phyloP scores from a whole-genome alignment of 495 filamentous ascomycete species.

The Daldinia bambusicola region DNA sequence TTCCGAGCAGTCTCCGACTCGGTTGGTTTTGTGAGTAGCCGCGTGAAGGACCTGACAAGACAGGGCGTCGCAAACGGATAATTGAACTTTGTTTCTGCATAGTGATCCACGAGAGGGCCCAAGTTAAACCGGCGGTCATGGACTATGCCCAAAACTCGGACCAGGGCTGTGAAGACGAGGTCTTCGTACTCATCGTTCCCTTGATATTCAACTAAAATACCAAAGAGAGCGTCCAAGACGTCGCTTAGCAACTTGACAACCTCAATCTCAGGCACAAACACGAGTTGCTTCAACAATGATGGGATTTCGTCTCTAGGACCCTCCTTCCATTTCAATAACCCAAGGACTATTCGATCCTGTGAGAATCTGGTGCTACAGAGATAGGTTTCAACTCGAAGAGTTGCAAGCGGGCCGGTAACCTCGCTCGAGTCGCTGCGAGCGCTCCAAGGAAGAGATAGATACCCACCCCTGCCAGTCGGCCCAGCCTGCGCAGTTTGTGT shows the following conservation, averaged over 20 bases:
- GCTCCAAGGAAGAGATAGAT: slow-evolving; percentile 83
- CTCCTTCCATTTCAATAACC: slow-evolving; percentile 86
- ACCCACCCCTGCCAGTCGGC: slow-evolving; percentile 76
- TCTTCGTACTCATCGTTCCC: slow-evolving; percentile 93
- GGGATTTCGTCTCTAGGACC: slow-evolving; percentile 74
- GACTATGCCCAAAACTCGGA: slow-evolving; percentile 90
- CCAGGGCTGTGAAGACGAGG: slow-evolving; percentile 87
- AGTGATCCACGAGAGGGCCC: slow-evolving; percentile 87
- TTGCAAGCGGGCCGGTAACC: slow-evolving; percentile 78
- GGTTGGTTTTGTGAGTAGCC: slow-evolving; percentile 79
- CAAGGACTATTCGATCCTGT: slow-evolving; percentile 88
- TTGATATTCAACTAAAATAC: slow-evolving; percentile 86
- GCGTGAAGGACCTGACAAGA: slow-evolving; percentile 84
- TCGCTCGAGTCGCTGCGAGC: slow-evolving; percentile 73
- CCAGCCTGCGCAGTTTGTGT: slow-evolving; percentile 66
- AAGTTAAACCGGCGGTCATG: slow-evolving; percentile 95
- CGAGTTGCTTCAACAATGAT: slow-evolving; percentile 78
- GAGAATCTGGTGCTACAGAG: slow-evolving; percentile 96
- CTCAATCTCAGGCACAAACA: slow-evolving; percentile 97
- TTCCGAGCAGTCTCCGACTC: slow-evolving; percentile 83
- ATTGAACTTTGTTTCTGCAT: slow-evolving; percentile 89
- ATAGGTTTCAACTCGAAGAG: slow-evolving; percentile 82
- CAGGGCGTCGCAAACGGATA: slow-evolving; percentile 95
- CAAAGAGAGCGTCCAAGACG: slow-evolving; percentile 92
- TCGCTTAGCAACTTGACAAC: slow-evolving; percentile 91